Percentiles rank a stretch among this genome's conserved stretches.
Evolutionary conservation across 2,329 filamentous ascomycete species (phyloP).

Genomic region (Penicillium sp.): DNA sequence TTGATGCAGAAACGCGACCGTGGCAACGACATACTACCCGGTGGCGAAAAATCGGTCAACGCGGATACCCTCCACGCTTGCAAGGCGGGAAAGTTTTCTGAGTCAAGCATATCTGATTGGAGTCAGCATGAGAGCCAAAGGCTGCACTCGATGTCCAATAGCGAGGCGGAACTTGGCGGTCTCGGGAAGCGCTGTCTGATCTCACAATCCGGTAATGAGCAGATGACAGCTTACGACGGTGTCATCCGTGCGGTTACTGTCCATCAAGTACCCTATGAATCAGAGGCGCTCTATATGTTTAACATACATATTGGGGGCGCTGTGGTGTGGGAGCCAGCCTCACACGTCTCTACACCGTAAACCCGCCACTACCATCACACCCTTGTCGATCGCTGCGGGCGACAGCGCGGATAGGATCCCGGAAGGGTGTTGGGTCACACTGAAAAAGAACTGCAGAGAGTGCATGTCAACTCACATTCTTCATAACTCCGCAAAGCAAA

Average conservation of each 20-base stretch:
- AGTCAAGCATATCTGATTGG: neutral
- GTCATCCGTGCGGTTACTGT: conserved; percentile 1
- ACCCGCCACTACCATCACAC: conserved; percentile 9
- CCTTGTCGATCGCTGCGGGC: conserved; percentile 11
- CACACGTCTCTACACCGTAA: conserved; percentile 11
- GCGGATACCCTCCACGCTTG: neutral
- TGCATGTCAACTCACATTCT: conserved; percentile 8
- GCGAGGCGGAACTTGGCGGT: conserved; percentile 1
- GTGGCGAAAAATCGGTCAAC: conserved; percentile 10
- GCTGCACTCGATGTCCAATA: neutral
- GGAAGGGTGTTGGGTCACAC: conserved; percentile 10
- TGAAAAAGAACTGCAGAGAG: neutral
- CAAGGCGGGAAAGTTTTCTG: neutral
- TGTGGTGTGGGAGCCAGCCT: neutral
- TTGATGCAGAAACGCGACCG: conserved; percentile 1
- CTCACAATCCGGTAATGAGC: neutral
- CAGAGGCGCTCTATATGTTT: neutral
- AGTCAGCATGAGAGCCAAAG: neutral
- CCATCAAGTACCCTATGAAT: neutral
- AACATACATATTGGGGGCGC: neutral
- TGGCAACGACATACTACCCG: conserved; percentile 5
- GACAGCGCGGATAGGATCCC: conserved; percentile 6
- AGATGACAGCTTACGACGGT: conserved; percentile 5
- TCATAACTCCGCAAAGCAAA: conserved; percentile 1
- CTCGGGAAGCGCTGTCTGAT: conserved; percentile 5